These are phyloP conservation scores for Dioszegia aurantiaca DNA, from an alignment of 768 basidiomycete genomes.

Conservation along the genomic window DNA sequence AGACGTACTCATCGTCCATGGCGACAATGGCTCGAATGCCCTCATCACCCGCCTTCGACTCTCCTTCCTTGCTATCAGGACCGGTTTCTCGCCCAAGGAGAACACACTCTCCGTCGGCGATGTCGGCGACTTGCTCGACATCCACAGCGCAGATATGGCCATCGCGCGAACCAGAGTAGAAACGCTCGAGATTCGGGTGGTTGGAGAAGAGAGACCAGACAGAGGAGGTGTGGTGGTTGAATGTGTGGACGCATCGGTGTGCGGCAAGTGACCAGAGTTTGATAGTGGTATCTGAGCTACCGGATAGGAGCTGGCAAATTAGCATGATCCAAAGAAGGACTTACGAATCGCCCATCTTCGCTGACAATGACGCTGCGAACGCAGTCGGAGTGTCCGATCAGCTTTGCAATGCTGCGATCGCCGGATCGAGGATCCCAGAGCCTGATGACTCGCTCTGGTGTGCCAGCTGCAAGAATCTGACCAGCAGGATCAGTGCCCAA, in stretches of 20 bases:
- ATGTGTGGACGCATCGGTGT: slow-evolving; percentile 90
- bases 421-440: slow-evolving; percentile 91
- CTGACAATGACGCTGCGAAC: slow-evolving; percentile 84
- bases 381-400: slow-evolving; percentile 96
- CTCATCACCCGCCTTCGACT: slow-evolving; percentile 59
- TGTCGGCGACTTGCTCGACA: slow-evolving; percentile 72
- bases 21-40: slow-evolving; percentile 79
- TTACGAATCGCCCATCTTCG: slow-evolving; percentile 84
- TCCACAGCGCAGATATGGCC: slow-evolving; percentile 90
- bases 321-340: slow-evolving; percentile 45
- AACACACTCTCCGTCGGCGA: slow-evolving; percentile 85
- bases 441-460: slow-evolving; percentile 83
- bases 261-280: slow-evolving; percentile 75
- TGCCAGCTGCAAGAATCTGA: slow-evolving; percentile 77
- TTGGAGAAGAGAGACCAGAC: slow-evolving; percentile 90
- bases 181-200: slow-evolving; percentile 79
- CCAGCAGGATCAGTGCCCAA: slow-evolving; percentile 63
- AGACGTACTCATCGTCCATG: slow-evolving; percentile 78
- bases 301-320: slow-evolving; percentile 46
- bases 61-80: slow-evolving; percentile 16
- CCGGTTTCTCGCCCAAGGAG: slow-evolving; percentile 61
- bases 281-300: slow-evolving; percentile 52
- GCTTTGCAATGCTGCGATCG: slow-evolving; percentile 68
- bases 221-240: slow-evolving; percentile 82
- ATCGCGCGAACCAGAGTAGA: slow-evolving; percentile 91